A percentile compares a stretch with the other conserved stretches of the same genome.
These are phyloP conservation scores for Scheffersomyces ergatensis DNA, from an alignment of 805 yeast species.

Conservation along the genomic window DNA sequence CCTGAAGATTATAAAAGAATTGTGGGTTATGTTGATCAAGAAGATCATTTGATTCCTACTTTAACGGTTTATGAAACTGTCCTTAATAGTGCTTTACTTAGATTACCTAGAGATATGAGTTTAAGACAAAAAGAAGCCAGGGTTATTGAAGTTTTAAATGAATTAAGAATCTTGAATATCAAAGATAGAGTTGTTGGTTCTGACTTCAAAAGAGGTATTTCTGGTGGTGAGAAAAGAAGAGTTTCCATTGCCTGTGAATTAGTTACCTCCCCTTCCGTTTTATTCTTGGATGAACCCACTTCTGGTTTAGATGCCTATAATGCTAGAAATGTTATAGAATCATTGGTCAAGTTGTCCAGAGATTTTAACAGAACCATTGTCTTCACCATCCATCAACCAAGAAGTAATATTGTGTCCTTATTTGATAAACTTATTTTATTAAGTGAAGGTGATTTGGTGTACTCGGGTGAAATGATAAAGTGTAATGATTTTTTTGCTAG, in stretches of 20 bases:
- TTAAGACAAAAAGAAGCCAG: conserved; percentile 67
- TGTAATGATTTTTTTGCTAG: conserved; percentile 73
- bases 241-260: conserved; percentile 81
- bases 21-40: conserved; percentile 95
- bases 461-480: conserved; percentile 78
- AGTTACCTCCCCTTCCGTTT: conserved; percentile 67
- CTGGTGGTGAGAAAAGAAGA: conserved; percentile 69
- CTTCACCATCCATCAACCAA: conserved; percentile 94
- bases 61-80: conserved; percentile 95
- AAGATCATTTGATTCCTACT: conserved; percentile 86
- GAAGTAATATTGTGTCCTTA: conserved; percentile 89
- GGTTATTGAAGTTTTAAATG: conserved; percentile 81
- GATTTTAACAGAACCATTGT: conserved; percentile 84
- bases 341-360: conserved; percentile 74
- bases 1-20: conserved; percentile 55
- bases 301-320: conserved; percentile 94
- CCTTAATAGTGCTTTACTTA: conserved; percentile 80
- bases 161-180: conserved; percentile 77
- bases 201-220: conserved; percentile 83
- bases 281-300: conserved; percentile 85
- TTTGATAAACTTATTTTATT: conserved; percentile 81
- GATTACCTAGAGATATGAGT: conserved; percentile 84
- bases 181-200: conserved; percentile 87
- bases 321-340: conserved; percentile 87
- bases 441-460: conserved; percentile 82